Conservation (phyloP, 331 rosid genomes). For the Rosa hybrid region DNA sequence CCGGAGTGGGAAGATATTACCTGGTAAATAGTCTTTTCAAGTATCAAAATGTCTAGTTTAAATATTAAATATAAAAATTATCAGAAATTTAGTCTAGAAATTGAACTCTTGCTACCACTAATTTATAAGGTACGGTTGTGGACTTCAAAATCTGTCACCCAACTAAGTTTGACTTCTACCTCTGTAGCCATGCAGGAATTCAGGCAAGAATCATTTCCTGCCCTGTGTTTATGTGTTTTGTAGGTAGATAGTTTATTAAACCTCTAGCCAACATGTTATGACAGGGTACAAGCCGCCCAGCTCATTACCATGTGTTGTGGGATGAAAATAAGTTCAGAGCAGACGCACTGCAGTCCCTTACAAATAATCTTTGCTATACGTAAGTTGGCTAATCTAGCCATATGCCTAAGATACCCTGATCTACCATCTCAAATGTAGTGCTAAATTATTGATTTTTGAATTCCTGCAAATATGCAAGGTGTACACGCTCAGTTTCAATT, state of each 20-base stretch:
- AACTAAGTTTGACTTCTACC: conserved; percentile 86
- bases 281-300: conserved; percentile 98
- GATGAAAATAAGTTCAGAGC: conserved; percentile 93
- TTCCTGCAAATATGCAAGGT: conserved; percentile 76
- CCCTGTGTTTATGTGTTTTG: background rate
- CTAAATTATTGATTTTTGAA: background rate
- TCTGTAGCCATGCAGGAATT: conserved; percentile 95
- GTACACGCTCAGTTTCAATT: conserved; percentile 90
- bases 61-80: too few species aligned
- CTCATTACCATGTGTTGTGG: conserved; percentile 97
- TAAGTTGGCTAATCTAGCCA: conserved; percentile 33
- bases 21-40: conserved; percentile 46
- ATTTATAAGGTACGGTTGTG: conserved; percentile 78
- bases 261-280: conserved; percentile 1
- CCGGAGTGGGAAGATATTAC: conserved; percentile 89
- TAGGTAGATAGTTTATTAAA: background rate
- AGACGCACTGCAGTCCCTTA: conserved; percentile 73
- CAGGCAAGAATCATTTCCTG: conserved; percentile 48
- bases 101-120: background rate
- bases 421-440: background rate
- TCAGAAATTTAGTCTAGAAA: background rate
- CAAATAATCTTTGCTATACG: conserved; percentile 97
- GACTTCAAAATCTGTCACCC: conserved; percentile 98
- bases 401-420: background rate
- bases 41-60: too few species aligned